These are phyloP conservation scores for Rhexocercosporidium sp. DNA, from an alignment of 2,329 filamentous ascomycete genomes.

Conservation along the genomic window DNA sequence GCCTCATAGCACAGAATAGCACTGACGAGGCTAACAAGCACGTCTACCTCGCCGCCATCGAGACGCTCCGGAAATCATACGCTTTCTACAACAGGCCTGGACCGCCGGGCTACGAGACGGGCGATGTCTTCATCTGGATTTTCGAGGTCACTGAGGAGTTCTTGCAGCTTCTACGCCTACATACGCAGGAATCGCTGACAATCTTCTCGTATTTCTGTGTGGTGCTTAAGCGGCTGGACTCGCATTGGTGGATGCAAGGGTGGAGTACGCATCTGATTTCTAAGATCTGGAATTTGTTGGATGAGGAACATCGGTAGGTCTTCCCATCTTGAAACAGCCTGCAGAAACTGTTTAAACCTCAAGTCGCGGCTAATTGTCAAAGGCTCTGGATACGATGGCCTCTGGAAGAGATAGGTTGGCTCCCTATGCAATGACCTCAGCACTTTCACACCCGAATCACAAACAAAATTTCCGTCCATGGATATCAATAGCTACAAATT, in stretches of 20 bases:
- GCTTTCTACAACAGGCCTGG: slow-evolving; percentile 31
- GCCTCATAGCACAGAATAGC: slow-evolving; percentile 23
- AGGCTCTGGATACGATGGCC: slow-evolving; percentile 45
- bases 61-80: slow-evolving; percentile 44
- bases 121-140: slow-evolving; percentile 49
- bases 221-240: slow-evolving; percentile 43
- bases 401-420: slow-evolving; percentile 41
- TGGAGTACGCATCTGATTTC: slow-evolving; percentile 44
- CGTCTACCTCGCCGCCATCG: slow-evolving; percentile 42
- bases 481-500: not conserved
- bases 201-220: slow-evolving; percentile 47
- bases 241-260: slow-evolving; percentile 46
- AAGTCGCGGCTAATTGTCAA: not conserved
- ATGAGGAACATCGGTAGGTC: slow-evolving; percentile 42
- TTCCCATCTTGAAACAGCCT: not conserved
- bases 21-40: slow-evolving; percentile 29
- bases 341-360: not conserved
- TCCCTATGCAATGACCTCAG: slow-evolving; percentile 23
- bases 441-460: not conserved
- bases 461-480: not conserved
- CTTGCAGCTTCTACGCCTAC: slow-evolving; percentile 43
- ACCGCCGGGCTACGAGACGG: slow-evolving; percentile 41
- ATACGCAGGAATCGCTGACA: slow-evolving; percentile 43
- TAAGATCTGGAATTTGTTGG: slow-evolving; percentile 43
- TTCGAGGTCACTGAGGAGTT: slow-evolving; percentile 46